A percentile compares a stretch with the other conserved stretches of the same genome.
Conservation (phyloP, 306 rosid species). For the Carpinus fangiana region DNA sequence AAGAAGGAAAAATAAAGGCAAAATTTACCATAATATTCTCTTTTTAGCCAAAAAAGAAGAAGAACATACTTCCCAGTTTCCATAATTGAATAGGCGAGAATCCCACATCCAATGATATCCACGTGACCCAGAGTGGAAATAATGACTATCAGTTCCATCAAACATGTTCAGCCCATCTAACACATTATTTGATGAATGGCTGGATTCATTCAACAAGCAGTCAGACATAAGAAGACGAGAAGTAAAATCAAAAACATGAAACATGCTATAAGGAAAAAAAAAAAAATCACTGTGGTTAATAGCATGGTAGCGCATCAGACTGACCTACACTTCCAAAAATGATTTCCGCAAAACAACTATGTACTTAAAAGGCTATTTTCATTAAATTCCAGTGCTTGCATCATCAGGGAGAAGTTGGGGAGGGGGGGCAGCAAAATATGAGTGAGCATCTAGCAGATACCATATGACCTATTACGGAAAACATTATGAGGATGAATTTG, state of each 20-base stretch:
- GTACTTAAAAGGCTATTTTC: background rate
- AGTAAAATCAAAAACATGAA: conserved; percentile 21
- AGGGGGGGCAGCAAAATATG: background rate
- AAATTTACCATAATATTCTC: conserved; percentile 9
- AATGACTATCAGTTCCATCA: conserved; percentile 94
- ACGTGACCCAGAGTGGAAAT: conserved; percentile 93
- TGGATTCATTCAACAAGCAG: conserved; percentile 40
- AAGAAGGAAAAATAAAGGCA: conserved; percentile 20
- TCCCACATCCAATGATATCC: conserved; percentile 99
- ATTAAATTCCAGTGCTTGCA: conserved; percentile 4
- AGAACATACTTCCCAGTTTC: conserved; percentile 96
- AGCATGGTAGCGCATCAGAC: background rate
- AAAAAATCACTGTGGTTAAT: background rate
- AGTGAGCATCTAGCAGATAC: background rate
- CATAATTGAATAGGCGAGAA: conserved; percentile 98
- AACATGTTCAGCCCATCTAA: conserved; percentile 97
- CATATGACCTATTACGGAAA: conserved; percentile 2
- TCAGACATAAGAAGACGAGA: conserved; percentile 30
- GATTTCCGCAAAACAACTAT: background rate
- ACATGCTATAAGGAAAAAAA: conserved; percentile 8
- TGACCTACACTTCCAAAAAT: background rate
- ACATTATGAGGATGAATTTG: background rate
- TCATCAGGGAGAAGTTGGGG: background rate
- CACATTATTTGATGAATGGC: conserved; percentile 89
- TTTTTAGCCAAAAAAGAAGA: background rate